Evolutionary conservation across 2,329 filamentous ascomycete genomes (phyloP).

Genomic region (Myriosclerotinia duriaeana): DNA sequence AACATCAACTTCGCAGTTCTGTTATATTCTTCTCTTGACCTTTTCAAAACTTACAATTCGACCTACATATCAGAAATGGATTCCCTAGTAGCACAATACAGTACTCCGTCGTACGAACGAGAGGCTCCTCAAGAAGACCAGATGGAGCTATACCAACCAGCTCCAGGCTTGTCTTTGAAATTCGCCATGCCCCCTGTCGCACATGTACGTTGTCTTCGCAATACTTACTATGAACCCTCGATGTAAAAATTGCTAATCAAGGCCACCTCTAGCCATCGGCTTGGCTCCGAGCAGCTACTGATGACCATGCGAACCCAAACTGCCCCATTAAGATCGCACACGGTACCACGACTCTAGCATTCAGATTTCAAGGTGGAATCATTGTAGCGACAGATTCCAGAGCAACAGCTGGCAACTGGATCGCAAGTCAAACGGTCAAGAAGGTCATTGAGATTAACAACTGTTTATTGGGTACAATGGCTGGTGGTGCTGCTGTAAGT

Average conservation of each 20-base stretch:
- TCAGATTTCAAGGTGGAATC: conserved; percentile 97
- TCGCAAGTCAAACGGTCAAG: conserved; percentile 99
- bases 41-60: background rate
- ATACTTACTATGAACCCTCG: background rate
- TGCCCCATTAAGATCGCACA: conserved; percentile 99
- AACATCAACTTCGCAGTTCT: background rate
- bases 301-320: conserved; percentile 93
- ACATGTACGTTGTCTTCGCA: conserved; percentile 60
- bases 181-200: conserved; percentile 93
- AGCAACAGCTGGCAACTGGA: conserved; percentile 98
- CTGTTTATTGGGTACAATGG: conserved; percentile 94
- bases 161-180: conserved; percentile 80
- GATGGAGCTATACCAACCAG: conserved; percentile 68
- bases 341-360: conserved; percentile 95
- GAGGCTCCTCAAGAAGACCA: conserved; percentile 73
- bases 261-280: conserved; percentile 65
- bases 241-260: conserved; percentile 53
- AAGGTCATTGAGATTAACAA: conserved; percentile 99
- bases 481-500: conserved; percentile 85
- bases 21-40: background rate
- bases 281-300: conserved; percentile 95
- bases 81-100: conserved; percentile 88
- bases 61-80: conserved; percentile 62
- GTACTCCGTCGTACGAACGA: conserved; percentile 69
- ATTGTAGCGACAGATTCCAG: conserved; percentile 97